A percentile compares a stretch with the other conserved stretches of the same genome.
These are phyloP conservation scores for Cardiospermum halicacabum DNA, from an alignment of 345 rosid genomes.

Conservation along the genomic window DNA sequence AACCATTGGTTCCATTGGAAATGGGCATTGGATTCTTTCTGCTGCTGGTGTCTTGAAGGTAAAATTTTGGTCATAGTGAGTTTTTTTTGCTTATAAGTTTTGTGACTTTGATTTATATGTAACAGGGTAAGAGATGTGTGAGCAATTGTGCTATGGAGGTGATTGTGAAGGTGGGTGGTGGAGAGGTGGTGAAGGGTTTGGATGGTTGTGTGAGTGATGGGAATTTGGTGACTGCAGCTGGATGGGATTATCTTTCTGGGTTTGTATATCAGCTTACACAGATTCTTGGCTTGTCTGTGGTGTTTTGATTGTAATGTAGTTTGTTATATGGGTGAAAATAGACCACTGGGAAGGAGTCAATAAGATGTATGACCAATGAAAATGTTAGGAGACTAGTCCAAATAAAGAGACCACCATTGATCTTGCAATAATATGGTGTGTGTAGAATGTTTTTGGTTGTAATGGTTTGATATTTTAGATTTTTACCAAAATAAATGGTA, in stretches of 20 bases:
- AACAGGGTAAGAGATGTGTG: conserved; percentile 45
- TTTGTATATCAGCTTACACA: conserved; percentile 30
- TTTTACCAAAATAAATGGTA: too few species aligned
- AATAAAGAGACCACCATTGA: too few species aligned
- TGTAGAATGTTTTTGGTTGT: too few species aligned
- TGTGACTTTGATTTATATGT: neutral
- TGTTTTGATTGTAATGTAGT: conserved; percentile 31
- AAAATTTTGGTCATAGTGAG: neutral
- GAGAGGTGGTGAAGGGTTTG: conserved; percentile 30
- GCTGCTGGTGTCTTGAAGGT: conserved; percentile 43
- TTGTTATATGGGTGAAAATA: too few species aligned
- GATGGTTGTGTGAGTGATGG: conserved; percentile 38
- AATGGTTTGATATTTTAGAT: too few species aligned
- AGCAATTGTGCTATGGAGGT: conserved; percentile 40
- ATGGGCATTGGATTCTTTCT: conserved; percentile 47
- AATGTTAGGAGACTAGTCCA: too few species aligned
- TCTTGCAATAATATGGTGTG: too few species aligned
- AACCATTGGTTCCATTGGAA: conserved; percentile 39
- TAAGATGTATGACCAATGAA: too few species aligned
- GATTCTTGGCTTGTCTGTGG: conserved; percentile 31
- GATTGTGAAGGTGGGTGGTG: conserved; percentile 40
- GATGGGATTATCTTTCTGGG: conserved; percentile 34
- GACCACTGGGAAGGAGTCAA: too few species aligned
- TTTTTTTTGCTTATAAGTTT: too few species aligned
- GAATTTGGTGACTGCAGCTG: conserved; percentile 41